A percentile compares a stretch with the other conserved stretches of the same genome.
phyloP scores from a whole-genome alignment of 208 protist genomes.

The Zelonia costaricensis region DNA sequence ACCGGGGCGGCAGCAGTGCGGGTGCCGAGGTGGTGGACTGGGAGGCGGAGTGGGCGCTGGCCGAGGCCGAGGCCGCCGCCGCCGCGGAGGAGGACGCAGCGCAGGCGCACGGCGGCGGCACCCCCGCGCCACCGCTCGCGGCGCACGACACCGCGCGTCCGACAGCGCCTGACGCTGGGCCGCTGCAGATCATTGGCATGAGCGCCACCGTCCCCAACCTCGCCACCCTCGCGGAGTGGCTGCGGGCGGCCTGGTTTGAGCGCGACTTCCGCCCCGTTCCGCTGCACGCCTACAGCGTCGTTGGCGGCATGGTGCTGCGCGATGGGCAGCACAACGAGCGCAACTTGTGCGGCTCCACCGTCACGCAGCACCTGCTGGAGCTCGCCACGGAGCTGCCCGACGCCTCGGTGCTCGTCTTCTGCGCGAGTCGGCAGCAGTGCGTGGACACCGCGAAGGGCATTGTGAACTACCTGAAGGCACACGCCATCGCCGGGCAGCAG shows the following conservation, averaged over 20 bases:
- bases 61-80: background rate
- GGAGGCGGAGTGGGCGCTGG: background rate
- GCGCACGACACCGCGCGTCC: background rate
- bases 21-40: background rate
- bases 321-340: slow-evolving; percentile 45
- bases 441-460: slow-evolving; percentile 72
- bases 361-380: slow-evolving; percentile 46
- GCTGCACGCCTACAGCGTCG: slow-evolving; percentile 68
- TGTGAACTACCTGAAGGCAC: slow-evolving; percentile 32
- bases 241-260: slow-evolving; percentile 76
- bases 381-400: slow-evolving; percentile 69
- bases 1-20: background rate
- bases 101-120: too few species aligned
- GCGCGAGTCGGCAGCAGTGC: slow-evolving; percentile 74
- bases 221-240: slow-evolving; percentile 69
- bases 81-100: background rate
- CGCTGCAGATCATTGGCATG: slow-evolving; percentile 92
- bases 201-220: slow-evolving; percentile 94
- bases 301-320: slow-evolving; percentile 57
- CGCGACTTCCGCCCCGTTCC: slow-evolving; percentile 79
- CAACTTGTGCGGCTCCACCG: slow-evolving; percentile 35
- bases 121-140: background rate
- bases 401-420: slow-evolving; percentile 84
- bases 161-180: slow-evolving; percentile 7
- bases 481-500: slow-evolving; percentile 20